Base-by-base conservation (phyloP, 2,329 filamentous ascomycete genomes). In the Tolypocladium pustulatum region DNA sequence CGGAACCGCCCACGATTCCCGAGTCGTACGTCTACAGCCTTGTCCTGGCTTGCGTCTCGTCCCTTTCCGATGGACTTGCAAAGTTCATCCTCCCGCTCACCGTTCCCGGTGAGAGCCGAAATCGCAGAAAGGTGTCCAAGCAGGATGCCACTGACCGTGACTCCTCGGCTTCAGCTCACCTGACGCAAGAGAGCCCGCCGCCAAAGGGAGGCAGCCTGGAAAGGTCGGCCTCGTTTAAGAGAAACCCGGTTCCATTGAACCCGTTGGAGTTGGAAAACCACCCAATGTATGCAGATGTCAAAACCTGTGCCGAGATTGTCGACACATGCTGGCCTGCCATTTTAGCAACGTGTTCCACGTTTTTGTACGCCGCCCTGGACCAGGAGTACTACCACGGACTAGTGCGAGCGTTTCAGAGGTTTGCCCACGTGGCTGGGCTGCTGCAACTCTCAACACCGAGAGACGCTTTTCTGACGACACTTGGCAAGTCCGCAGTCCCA, bases 301-400 rank as follows among this genome's bases (percentile, higher is more conserved):
- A 86, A 66, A 84, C 85, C 2, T 93, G 90, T 65, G 90, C 91
- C 15, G 82, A 82, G 12, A 88, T 99, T 58, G 88, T 99, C 30
- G 90, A 95, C 4, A 83, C 90, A 64, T 97, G 93, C 71, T 99
- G 94, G 94, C 94, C 94, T 54, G 94, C 94, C 15, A 87, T 97
- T 43, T 82, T 99, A 55, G 93, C 94, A 1, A 94, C 91, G 2
- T 97, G 91, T 66, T 99, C 94, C 0, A 97, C 93, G 0, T 99
- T 97, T 68, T 76, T 99, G 22, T 95, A 96, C 68, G 90, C 94
- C 36, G 86, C 93, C 0, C 77, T 99, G 4, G 94, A 99, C 69
- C 88, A 90, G 1, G 91, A 97, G 57, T 97, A 94, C 65, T 99
- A 97, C 66, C 92, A 97, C 64, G 85, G 88, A 12, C 78, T 99